These are phyloP conservation scores for Infundibulicybe gibba DNA, from an alignment of 768 basidiomycete genomes.

Conservation along the genomic window DNA sequence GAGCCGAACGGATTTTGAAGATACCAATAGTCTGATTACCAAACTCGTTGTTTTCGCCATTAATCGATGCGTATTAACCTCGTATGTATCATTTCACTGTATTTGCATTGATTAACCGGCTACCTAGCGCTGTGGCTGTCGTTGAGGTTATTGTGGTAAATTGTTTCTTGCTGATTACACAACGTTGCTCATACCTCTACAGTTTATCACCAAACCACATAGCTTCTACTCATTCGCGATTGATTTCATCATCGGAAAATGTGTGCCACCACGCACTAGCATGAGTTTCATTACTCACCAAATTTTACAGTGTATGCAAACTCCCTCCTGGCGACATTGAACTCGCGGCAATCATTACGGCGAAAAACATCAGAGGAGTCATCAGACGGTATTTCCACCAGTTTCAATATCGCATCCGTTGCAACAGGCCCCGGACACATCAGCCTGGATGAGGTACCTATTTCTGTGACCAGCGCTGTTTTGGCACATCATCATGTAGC, in stretches of 20 bases:
- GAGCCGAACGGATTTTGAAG: conserved; percentile 34
- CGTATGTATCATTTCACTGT: conserved; percentile 26
- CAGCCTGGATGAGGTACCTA: no score
- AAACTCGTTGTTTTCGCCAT: conserved; percentile 44
- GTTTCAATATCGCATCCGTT: conserved; percentile 26
- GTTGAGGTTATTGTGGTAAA: conserved; percentile 32
- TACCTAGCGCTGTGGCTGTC: conserved; percentile 31
- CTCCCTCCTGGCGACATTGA: conserved; percentile 41
- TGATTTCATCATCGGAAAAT: conserved; percentile 51
- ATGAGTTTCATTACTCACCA: neutral
- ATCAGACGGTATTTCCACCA: conserved; percentile 27
- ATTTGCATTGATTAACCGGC: neutral
- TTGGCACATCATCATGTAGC: no score
- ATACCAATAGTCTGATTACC: conserved; percentile 42
- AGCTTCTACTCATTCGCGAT: conserved; percentile 45
- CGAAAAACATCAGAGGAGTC: conserved; percentile 11
- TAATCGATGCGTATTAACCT: conserved; percentile 49
- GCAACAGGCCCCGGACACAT: conserved; percentile 14
- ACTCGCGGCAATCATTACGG: conserved; percentile 33
- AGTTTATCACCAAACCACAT: conserved; percentile 37
- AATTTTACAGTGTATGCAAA: conserved; percentile 39
- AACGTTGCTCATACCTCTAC: neutral
- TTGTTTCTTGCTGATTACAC: neutral
- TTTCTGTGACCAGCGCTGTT: no score
- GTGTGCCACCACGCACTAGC: conserved; percentile 20